phyloP scores from a whole-genome alignment of 1,284 basidiomycete species.

The Leccinum huronense region DNA sequence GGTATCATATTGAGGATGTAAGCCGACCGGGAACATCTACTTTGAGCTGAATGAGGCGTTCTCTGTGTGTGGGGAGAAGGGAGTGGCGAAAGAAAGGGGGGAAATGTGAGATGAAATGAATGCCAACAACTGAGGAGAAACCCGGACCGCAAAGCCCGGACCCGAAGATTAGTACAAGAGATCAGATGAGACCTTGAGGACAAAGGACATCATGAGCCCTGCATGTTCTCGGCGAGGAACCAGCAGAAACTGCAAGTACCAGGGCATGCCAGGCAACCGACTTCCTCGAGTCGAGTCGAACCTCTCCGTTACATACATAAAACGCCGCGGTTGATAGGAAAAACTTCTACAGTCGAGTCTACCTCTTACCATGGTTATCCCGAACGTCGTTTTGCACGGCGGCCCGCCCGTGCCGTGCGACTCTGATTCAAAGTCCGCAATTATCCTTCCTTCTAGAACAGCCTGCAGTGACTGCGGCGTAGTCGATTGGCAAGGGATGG shows the following conservation, averaged over 20 bases:
- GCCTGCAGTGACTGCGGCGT: not conserved
- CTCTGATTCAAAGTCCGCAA: not conserved
- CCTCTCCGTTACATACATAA: not conserved
- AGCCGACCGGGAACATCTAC: not conserved
- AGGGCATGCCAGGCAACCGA: not conserved
- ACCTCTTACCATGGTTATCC: no score
- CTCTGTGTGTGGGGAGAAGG: not conserved
- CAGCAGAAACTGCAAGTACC: no score
- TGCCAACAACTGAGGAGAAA: not conserved
- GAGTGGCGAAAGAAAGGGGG: not conserved
- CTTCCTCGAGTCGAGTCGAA: not conserved
- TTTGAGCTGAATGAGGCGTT: not conserved
- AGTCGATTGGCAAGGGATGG: not conserved
- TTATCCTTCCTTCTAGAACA: no score
- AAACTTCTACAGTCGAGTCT: not conserved
- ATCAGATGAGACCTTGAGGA: not conserved
- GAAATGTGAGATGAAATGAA: not conserved
- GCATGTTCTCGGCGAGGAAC: no score
- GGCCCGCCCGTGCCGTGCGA: not conserved
- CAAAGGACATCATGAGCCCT: not conserved
- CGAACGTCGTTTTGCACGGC: not conserved
- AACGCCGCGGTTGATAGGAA: not conserved
- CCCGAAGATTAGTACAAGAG: not conserved
- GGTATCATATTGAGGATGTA: not conserved
- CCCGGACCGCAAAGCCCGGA: not conserved